Evolutionary conservation across 768 basidiomycete genomes (phyloP).

Genomic region (Rhizopogon vinicolor): DNA sequence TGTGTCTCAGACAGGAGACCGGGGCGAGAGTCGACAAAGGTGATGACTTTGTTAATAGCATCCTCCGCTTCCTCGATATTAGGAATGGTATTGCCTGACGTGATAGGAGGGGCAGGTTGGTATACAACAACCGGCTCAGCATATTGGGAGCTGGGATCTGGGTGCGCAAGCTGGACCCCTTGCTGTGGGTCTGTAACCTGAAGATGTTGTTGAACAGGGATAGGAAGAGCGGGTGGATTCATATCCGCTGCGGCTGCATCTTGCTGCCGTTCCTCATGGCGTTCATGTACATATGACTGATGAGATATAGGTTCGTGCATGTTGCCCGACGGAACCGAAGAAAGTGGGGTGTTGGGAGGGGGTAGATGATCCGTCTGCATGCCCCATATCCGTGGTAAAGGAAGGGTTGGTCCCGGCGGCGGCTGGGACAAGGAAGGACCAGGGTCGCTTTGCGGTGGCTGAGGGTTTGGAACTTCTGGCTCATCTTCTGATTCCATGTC

Average conservation of each 20-base stretch:
- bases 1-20: constrained; percentile 29
- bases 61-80: constrained; percentile 48
- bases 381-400: constrained; percentile 29
- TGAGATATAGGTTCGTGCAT: constrained; percentile 25
- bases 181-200: constrained; percentile 17
- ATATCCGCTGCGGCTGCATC: constrained; percentile 21
- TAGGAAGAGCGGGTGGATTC: constrained; percentile 23
- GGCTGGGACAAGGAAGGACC: constrained; percentile 28
- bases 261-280: constrained; percentile 22
- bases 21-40: constrained; percentile 43
- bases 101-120: constrained; percentile 26
- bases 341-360: constrained; percentile 23
- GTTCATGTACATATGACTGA: constrained; percentile 19
- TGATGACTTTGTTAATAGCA: constrained; percentile 49
- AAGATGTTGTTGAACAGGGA: constrained; percentile 25
- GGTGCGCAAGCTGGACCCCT: constrained; percentile 25
- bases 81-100: constrained; percentile 29
- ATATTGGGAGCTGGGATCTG: constrained; percentile 19
- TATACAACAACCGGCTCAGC: constrained; percentile 26
- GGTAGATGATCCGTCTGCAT: constrained; percentile 24
- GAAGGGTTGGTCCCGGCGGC: constrained; percentile 20
- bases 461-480: constrained; percentile 23
- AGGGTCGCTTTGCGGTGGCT: constrained; percentile 19
- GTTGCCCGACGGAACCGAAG: constrained; percentile 22
- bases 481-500: constrained; percentile 34